Base-by-base conservation (phyloP, 1,284 basidiomycete genomes). In the Phlebopus sp. region DNA sequence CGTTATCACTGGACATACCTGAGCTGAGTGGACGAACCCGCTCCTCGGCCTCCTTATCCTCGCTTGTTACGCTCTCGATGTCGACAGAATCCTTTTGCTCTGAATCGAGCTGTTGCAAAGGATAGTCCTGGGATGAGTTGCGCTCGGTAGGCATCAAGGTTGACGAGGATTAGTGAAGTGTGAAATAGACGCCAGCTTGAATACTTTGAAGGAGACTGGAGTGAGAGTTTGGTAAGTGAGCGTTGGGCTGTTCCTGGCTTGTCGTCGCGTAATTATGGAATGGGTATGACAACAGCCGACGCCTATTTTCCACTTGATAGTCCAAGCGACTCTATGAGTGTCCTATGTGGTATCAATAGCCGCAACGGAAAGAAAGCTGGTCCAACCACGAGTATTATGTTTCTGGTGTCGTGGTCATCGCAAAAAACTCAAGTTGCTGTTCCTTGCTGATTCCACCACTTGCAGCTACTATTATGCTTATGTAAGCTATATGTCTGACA, bases 31-130 rank as follows among this genome's bases (percentile, higher is more conserved):
- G 29, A 18, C 18, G 57, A n/a, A 60, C 42, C 29, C 48, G 49
- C 27, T 41, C 38, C 32, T 57, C 60, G 11, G 54, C 43, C 2
- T 64, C 65, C 21, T 67, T 66, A 35, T 59, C 63, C 45, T 59
- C 57, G 21, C 50, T 61, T 9, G 40, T 46, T 13, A 59, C 49
- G 15, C 56, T 50, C 8, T 34, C 45, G 19, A 49, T 37, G 3
- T 65, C 55, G 5, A 42, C 21, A 3, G 49, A 51, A 13, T 47
- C 53, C 10, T 55, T 53, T 49, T 37, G 23, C 32, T 21, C 11
- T n/a, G 48, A 36, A 30, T 47, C 38, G 21, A 59, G 42, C n/a
- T 29, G 49, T 13, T 43, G 53, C 32, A 62, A 32, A 17, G 65
- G 47, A 47, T 45, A 35, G 36, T 49, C 62, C 29, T 58, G 51